phyloP scores from a whole-genome alignment of 352 stramenopile species.

The Phytophthora constricta region DNA sequence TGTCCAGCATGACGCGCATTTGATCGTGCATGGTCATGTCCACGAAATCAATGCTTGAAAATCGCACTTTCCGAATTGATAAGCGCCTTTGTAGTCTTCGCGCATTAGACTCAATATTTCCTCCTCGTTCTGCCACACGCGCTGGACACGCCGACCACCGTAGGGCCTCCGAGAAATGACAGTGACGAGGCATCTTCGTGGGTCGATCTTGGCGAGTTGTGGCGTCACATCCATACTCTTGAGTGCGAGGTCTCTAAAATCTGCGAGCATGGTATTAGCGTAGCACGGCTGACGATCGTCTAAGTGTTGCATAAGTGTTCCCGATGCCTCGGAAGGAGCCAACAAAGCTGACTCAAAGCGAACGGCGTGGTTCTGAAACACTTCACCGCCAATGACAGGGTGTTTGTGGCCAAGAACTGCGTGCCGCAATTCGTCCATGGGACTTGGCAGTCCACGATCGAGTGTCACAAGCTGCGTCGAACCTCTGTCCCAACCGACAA shows the following conservation, averaged over 20 bases:
- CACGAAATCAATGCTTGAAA: conserved; percentile 75
- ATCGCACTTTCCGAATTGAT: conserved; percentile 36
- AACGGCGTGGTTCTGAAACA: conserved; percentile 30
- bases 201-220: conserved; percentile 13
- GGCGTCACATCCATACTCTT: conserved; percentile 25
- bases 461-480: conserved; percentile 48
- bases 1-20: conserved; percentile 62
- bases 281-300: conserved; percentile 55
- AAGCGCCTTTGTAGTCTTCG: conserved; percentile 36
- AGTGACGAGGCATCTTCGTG: conserved; percentile 39
- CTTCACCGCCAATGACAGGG: conserved; percentile 25
- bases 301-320: conserved; percentile 55
- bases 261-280: conserved; percentile 24
- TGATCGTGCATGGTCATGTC: conserved; percentile 59
- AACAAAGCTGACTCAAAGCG: conserved; percentile 49
- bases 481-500: conserved; percentile 30
- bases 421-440: conserved; percentile 50
- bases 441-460: conserved; percentile 40
- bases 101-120: conserved; percentile 52
- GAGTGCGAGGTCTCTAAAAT: conserved; percentile 33
- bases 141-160: conserved; percentile 48
- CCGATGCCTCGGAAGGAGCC: conserved; percentile 42
- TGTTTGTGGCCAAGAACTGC: conserved; percentile 29
- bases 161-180: conserved; percentile 62
- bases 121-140: conserved; percentile 67